Conservation (phyloP, 2,329 filamentous ascomycete species). For the Magnaporthiopsis incrustans region DNA sequence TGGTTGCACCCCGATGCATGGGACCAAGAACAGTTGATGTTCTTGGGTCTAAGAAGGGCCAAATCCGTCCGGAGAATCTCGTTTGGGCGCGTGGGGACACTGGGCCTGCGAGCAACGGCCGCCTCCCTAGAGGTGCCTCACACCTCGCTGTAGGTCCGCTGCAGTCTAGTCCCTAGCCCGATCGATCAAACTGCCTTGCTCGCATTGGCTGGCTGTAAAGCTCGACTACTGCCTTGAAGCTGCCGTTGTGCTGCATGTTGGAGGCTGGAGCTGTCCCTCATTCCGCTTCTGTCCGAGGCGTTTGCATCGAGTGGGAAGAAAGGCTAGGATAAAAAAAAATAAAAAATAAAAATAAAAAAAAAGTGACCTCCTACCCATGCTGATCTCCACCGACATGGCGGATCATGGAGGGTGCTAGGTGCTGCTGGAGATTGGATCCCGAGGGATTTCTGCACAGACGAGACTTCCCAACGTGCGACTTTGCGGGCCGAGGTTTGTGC, state of each 20-base stretch:
- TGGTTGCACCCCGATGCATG: neutral
- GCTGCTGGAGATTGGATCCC: neutral
- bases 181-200: neutral
- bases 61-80: slow-evolving; percentile 7
- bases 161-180: neutral
- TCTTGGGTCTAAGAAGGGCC: slow-evolving; percentile 2
- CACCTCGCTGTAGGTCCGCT: neutral
- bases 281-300: too few relatives aligned
- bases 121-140: neutral
- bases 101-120: neutral
- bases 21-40: neutral
- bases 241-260: neutral
- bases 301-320: too few relatives aligned
- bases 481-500: neutral
- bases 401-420: neutral
- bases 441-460: neutral
- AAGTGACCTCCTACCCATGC: neutral
- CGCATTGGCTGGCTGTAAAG: neutral
- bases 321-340: neutral
- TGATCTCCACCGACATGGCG: neutral
- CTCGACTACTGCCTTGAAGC: neutral
- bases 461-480: neutral
- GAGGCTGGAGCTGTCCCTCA: neutral
- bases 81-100: slow-evolving; percentile 2
- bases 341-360: neutral